Conservation (phyloP, 2,329 filamentous ascomycete genomes). For the Fusarium goolgardi region DNA sequence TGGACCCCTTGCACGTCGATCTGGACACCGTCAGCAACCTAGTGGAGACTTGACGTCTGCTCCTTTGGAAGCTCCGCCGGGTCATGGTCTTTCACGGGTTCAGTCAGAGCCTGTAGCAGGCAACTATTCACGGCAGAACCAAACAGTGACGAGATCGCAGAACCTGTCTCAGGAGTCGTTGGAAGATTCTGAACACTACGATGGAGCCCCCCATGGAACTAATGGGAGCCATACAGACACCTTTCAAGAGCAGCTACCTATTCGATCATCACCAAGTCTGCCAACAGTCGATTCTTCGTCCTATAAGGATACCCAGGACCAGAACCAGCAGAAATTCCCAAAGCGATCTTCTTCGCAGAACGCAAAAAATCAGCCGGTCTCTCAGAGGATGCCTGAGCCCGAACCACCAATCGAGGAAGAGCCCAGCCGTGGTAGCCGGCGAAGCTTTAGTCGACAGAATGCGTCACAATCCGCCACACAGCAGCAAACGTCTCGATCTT, state of each 20-base stretch:
- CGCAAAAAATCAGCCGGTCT: constrained; percentile 58
- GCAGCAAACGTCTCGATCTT: constrained; percentile 47
- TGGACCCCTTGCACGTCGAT: constrained; percentile 80
- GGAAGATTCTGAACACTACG: constrained; percentile 60
- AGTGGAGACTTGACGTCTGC: constrained; percentile 59
- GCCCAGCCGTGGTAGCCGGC: constrained; percentile 57
- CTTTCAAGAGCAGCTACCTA: constrained; percentile 50
- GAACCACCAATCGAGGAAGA: constrained; percentile 54
- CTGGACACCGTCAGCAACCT: constrained; percentile 71
- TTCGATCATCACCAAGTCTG: constrained; percentile 49
- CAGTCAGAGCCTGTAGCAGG: constrained; percentile 72
- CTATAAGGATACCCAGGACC: constrained; percentile 53
- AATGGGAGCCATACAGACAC: constrained; percentile 45
- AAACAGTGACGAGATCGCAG: constrained; percentile 61
- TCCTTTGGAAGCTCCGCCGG: constrained; percentile 60
- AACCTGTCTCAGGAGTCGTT: constrained; percentile 61
- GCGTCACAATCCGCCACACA: constrained; percentile 40
- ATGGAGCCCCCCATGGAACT: constrained; percentile 52
- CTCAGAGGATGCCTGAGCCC: constrained; percentile 45
- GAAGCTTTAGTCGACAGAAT: constrained; percentile 34
- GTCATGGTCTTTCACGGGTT: constrained; percentile 68
- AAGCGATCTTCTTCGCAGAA: constrained; percentile 67
- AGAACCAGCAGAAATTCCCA: constrained; percentile 56
- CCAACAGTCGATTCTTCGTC: constrained; percentile 74
- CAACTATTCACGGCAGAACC: constrained; percentile 70